A percentile compares a stretch with the other conserved stretches of the same genome.
Conservation (phyloP, 306 rosid species). For the Hippophae rhamnoides region DNA sequence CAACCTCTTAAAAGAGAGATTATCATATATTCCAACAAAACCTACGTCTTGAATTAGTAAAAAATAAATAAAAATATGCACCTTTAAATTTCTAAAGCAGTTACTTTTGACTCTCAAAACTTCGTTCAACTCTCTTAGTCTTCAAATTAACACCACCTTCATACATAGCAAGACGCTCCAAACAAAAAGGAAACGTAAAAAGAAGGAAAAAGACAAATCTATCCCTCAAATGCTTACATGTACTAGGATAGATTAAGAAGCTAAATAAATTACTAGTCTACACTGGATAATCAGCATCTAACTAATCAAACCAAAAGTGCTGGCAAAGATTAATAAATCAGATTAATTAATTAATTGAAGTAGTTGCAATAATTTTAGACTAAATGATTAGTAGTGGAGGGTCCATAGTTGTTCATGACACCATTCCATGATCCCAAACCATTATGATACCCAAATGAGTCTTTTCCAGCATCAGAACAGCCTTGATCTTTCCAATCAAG, state of each 20-base stretch:
- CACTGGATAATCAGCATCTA: no score
- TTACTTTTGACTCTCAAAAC: constrained; percentile 37
- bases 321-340: no score
- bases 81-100: constrained; percentile 15
- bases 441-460: constrained; percentile 50
- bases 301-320: background rate
- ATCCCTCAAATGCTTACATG: constrained; percentile 1
- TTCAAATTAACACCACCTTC: constrained; percentile 19
- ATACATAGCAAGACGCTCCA: background rate
- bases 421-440: constrained; percentile 65
- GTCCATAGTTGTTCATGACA: constrained; percentile 62
- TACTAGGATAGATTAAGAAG: background rate
- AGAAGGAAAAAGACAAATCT: constrained; percentile 1
- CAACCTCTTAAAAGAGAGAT: no score
- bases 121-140: constrained; percentile 48
- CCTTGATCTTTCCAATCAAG: constrained; percentile 96
- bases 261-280: background rate
- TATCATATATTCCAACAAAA: no score
- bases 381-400: constrained; percentile 56
- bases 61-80: no score
- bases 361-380: constrained; percentile 19
- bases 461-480: constrained; percentile 55
- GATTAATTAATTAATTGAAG: no score
- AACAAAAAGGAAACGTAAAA: background rate
- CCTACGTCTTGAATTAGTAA: no score